Percentiles rank a stretch among this genome's conserved stretches.
Evolutionary conservation across 257 asterid species (phyloP).

Genomic region (Salvia rosmarinus): DNA sequence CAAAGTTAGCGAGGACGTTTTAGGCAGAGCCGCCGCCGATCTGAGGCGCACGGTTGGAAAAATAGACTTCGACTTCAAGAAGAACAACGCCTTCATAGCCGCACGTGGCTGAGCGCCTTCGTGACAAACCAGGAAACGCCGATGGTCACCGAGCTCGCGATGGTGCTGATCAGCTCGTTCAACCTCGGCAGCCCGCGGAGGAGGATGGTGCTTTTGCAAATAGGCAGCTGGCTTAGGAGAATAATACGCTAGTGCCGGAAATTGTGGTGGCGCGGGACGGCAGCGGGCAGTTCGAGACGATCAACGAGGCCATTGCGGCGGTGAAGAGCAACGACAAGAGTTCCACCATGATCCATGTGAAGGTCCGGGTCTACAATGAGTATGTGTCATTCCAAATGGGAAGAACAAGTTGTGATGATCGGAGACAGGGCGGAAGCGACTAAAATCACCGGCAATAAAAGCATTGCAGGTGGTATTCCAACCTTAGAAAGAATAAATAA

Average conservation of each 20-base stretch:
- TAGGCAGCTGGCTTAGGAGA: constrained; percentile 30
- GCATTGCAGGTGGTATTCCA: constrained; percentile 37
- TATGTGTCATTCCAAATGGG: constrained; percentile 40
- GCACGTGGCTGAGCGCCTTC: constrained; percentile 70
- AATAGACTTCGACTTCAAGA: constrained; percentile 35
- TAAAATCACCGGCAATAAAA: constrained; percentile 48
- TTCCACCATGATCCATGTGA: constrained; percentile 42
- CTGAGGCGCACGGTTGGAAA: constrained; percentile 45
- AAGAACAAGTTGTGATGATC: constrained; percentile 41
- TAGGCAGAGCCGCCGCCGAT: constrained; percentile 53
- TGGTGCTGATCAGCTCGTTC: constrained; percentile 28
- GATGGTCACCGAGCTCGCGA: constrained; percentile 44
- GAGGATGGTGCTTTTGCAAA: neutral
- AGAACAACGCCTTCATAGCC: constrained; percentile 37
- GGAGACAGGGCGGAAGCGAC: constrained; percentile 67
- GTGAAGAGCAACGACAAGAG: constrained; percentile 30
- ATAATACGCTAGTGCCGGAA: constrained; percentile 29
- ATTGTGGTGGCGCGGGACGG: constrained; percentile 71
- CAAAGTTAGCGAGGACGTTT: constrained; percentile 45
- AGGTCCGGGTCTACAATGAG: constrained; percentile 61
- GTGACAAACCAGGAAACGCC: constrained; percentile 62
- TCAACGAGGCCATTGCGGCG: constrained; percentile 49
- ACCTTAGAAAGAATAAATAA: too few relatives aligned
- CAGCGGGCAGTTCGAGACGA: constrained; percentile 50
- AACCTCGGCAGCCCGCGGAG: neutral